Base-by-base conservation (phyloP, 139 green algal species). In the Coelastrella sp. region DNA sequence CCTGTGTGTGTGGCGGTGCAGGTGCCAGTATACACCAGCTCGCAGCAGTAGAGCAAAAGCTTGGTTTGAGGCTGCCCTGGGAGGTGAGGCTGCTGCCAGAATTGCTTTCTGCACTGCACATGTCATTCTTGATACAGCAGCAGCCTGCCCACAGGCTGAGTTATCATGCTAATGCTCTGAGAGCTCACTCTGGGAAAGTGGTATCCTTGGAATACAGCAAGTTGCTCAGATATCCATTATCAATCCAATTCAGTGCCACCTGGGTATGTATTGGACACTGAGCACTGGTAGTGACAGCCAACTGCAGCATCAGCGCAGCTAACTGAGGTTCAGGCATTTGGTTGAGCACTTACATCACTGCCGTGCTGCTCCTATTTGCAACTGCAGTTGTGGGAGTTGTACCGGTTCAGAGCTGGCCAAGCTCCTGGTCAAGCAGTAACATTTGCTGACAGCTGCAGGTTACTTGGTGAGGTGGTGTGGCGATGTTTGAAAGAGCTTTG, bases 301-400 rank as follows among this genome's bases (percentile, higher is more conserved):
- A 13, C 61, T 71, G 61, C 11, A 19, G 61, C 61, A 13, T 76
- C 3, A 10, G 68, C n/a, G n/a, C 17, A 76, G 17, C 68, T 32
- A 3, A n/a, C 68, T 76, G 16, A 11, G 17, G 2, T 32, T 76
- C 7, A n/a, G n/a, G n/a, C n/a, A n/a, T n/a, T n/a, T n/a, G n/a
- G n/a, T n/a, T n/a, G n/a, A n/a, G n/a, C n/a, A n/a, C n/a, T n/a
- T n/a, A n/a, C n/a, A n/a, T n/a, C n/a, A n/a, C n/a, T n/a, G n/a
- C n/a, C n/a, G n/a, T n/a, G n/a, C n/a, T n/a, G 80, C 59, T 86
- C 59, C 80, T 74, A 8, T 66, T 58, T 65, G n/a, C 61, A 16
- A 13, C 13, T 13, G 10, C 83, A 88, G 83, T 71, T 88, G 83
- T 88, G 83, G 83, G 83, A 88, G 65, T 16, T 88, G 66, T 75